These are phyloP conservation scores for Ciborinia camelliae DNA, from an alignment of 2,329 filamentous ascomycete genomes.

Conservation along the genomic window DNA sequence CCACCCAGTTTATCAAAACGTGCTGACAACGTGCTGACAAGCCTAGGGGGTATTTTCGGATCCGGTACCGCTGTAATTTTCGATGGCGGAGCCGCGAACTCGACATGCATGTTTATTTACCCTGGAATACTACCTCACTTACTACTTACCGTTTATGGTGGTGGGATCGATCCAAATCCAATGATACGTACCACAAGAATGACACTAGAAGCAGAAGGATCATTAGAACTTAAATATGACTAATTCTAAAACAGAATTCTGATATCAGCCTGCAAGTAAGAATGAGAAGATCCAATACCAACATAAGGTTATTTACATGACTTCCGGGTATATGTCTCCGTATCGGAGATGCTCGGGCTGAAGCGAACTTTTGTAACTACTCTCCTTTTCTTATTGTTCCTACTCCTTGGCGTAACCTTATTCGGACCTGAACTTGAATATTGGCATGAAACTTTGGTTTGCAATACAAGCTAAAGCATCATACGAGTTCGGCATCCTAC, in stretches of 20 bases:
- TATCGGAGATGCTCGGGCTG: neutral
- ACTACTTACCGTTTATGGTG: neutral
- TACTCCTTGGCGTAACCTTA: neutral
- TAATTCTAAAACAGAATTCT: neutral
- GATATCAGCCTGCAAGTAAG: neutral
- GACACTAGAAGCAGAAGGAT: neutral
- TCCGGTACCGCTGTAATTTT: neutral
- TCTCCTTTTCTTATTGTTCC: neutral
- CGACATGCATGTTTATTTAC: neutral
- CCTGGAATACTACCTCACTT: neutral
- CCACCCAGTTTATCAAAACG: neutral
- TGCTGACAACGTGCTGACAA: slow-evolving; percentile 10
- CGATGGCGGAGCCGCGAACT: neutral
- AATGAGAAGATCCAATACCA: neutral
- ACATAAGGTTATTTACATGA: neutral
- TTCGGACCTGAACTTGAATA: neutral
- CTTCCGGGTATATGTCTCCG: neutral
- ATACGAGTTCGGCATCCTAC: too few relatives aligned
- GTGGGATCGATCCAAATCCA: neutral
- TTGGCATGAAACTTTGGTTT: neutral
- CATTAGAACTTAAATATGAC: neutral
- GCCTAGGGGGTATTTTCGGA: slow-evolving; percentile 1
- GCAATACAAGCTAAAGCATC: neutral
- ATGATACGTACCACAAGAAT: neutral
- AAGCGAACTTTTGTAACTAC: neutral